Conservation (phyloP, 768 basidiomycete genomes). For the Rhodotorula toruloides region DNA sequence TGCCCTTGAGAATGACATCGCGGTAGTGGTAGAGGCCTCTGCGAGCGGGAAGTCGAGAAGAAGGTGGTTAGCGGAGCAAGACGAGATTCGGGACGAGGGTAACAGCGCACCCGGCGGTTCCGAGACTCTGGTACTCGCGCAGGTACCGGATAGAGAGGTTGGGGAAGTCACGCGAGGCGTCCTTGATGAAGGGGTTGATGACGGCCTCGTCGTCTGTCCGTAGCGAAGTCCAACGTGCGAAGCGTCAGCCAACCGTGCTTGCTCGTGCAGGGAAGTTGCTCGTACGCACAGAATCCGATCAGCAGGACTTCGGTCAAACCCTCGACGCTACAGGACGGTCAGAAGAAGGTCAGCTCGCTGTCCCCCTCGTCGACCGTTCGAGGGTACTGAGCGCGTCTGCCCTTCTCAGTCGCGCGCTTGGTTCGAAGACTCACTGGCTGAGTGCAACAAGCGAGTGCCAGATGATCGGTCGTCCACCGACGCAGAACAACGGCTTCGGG, state of each 20-base stretch:
- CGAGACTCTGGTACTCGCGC: slow-evolving; percentile 50
- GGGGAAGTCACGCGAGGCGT: slow-evolving; percentile 50
- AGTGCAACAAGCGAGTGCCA: slow-evolving; percentile 51
- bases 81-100: slow-evolving; percentile 18
- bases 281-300: slow-evolving; percentile 47
- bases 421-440: slow-evolving; percentile 36
- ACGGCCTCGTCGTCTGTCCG: slow-evolving; percentile 47
- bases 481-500: slow-evolving; percentile 50
- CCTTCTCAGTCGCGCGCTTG: no score
- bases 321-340: slow-evolving; percentile 41
- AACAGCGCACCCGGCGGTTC: slow-evolving; percentile 47
- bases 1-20: slow-evolving; percentile 48
- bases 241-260: no score
- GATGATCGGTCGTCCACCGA: slow-evolving; percentile 50
- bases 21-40: slow-evolving; percentile 44
- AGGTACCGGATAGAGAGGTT: slow-evolving; percentile 50
- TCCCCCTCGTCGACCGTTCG: no score
- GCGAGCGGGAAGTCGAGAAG: background rate
- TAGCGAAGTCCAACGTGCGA: background rate
- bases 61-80: background rate
- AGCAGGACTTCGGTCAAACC: slow-evolving; percentile 49
- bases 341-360: background rate
- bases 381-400: no score
- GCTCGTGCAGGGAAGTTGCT: background rate
- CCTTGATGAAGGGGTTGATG: slow-evolving; percentile 49